Percentiles rank a stretch among this genome's conserved stretches.
Conservation (phyloP, 179 eudicot species). For the Nepenthes alata region DNA sequence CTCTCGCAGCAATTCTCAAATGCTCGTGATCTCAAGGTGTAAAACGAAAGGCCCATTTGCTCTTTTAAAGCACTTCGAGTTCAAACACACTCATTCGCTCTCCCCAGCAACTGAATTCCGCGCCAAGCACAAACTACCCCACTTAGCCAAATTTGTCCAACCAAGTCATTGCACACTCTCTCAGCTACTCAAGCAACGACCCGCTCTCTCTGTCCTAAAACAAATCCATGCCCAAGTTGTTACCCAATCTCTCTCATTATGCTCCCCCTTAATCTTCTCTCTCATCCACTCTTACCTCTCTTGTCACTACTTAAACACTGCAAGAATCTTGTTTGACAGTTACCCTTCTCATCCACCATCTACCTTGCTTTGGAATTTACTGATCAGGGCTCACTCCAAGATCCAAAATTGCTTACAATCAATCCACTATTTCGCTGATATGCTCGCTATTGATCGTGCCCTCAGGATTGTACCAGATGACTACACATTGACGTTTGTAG, state of each 20-base stretch:
- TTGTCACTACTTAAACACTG: conserved; percentile 8
- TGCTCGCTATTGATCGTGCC: conserved; percentile 14
- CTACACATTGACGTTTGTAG: conserved; percentile 50
- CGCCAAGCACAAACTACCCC: conserved; percentile 4
- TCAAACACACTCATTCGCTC: not conserved
- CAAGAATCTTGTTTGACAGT: conserved; percentile 15
- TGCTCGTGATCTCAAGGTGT: not conserved
- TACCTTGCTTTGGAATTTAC: conserved; percentile 25
- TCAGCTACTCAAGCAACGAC: conserved; percentile 19
- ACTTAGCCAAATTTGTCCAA: not conserved
- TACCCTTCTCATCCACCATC: conserved; percentile 8
- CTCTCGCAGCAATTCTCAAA: not conserved
- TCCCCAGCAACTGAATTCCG: conserved; percentile 5
- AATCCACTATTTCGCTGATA: conserved; percentile 16
- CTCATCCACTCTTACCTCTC: conserved; percentile 30
- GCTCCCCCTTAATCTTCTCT: conserved; percentile 20
- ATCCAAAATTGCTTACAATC: conserved; percentile 18
- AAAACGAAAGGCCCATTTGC: not conserved
- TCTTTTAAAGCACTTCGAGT: not conserved
- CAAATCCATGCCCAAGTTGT: conserved; percentile 28
- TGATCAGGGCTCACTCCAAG: conserved; percentile 32
- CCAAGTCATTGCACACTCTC: conserved; percentile 9
- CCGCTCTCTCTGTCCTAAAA: conserved; percentile 13
- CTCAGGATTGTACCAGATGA: conserved; percentile 37
- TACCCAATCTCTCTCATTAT: conserved; percentile 16